Evolutionary conservation across 306 rosid genomes (phyloP).

Genomic region (Medicago arabica): DNA sequence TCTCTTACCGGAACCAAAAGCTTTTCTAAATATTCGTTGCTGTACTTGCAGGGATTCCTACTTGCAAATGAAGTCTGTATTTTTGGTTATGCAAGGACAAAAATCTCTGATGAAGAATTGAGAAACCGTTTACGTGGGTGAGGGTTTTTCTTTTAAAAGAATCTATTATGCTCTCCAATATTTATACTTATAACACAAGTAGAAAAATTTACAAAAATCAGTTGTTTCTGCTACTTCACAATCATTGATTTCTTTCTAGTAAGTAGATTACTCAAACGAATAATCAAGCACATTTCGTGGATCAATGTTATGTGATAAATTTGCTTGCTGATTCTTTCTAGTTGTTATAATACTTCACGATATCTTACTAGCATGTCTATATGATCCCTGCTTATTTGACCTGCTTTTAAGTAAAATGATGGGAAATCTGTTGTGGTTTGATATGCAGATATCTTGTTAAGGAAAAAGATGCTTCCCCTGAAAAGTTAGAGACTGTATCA

Average conservation of each 20-base stretch:
- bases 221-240: constrained; percentile 20
- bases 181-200: neutral
- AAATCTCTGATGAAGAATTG: constrained; percentile 81
- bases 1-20: neutral
- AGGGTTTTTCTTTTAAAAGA: no score
- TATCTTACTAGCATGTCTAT: no score
- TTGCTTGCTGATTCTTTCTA: no score
- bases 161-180: neutral
- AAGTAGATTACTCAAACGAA: constrained; percentile 20
- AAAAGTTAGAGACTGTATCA: constrained; percentile 56
- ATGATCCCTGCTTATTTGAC: no score
- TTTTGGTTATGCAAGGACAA: constrained; percentile 95
- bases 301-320: no score
- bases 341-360: no score
- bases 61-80: constrained; percentile 75
- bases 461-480: constrained; percentile 58
- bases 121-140: constrained; percentile 82
- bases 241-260: constrained; percentile 13
- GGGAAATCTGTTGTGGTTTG: constrained; percentile 38
- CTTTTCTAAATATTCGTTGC: constrained; percentile 33
- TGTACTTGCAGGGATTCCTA: constrained; percentile 75
- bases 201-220: constrained; percentile 8
- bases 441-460: constrained; percentile 75
- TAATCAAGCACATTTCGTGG: constrained; percentile 22
- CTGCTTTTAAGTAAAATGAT: constrained; percentile 5